Evolutionary conservation across 225 moss, liverwort and hornwort genomes (phyloP), one percentile per base, ranked within the genome.

Genomic region (Polytrichum formosum): DNA sequence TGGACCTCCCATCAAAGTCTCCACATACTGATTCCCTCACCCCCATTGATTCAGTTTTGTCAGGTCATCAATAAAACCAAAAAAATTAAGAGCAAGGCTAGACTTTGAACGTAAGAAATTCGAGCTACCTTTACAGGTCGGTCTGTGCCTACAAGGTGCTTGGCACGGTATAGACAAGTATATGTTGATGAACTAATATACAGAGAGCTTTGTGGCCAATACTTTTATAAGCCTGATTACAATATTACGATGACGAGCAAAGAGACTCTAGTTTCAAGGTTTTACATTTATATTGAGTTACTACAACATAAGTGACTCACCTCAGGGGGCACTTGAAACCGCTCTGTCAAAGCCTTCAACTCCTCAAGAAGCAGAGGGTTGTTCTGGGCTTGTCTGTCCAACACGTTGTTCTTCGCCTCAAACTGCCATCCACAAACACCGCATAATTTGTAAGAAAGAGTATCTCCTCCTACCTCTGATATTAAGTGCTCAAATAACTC

Each of bases 361-460:
- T 98, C 98, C 60, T 91, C 88, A 53, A 84, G 85, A 62, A 98
- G 82, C 28, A 91, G 85, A 62, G 85, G 82, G 79, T 98, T 98
- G 70, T 98, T 98, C 77, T 92, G 92, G 18, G 90, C 91, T 88
- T 98, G 98, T 79, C 88, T 88, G 85, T 98, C 98, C 82, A 98
- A 72, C 78, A 90, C 87, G 76, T 98, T 98, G 82, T 98, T 98
- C 80, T 94, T 90, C 63, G 92, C 92, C 78, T 98, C 98, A 81
- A 98, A 94, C 98, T 98, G 94, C 55, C 82, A 80, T 73, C 59
- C 54, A n/a, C 18, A 20, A 26, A 28, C 29, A 28, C 18, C 16
- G 13, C 13, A 13, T 13, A 46, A 4, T 4, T 46, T 13, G 13
- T 46, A 46, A 46, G 46, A 46, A 46, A 35, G 35, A 8, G 35